Evolutionary conservation across 495 filamentous ascomycete genomes (phyloP), one percentile per base, ranked within the genome.

Genomic region (Hyaloscypha finlandica): DNA sequence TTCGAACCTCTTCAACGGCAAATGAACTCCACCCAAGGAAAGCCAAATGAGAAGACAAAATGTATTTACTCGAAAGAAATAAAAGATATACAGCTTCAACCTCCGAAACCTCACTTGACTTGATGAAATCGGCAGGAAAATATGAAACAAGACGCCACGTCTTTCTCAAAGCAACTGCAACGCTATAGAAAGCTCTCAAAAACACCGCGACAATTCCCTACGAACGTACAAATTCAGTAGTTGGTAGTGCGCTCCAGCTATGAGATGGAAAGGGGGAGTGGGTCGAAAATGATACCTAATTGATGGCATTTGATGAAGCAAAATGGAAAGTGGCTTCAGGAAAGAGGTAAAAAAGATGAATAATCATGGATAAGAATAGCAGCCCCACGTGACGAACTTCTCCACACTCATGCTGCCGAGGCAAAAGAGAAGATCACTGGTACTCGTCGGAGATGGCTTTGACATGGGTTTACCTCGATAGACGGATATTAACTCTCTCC

Each of bases 221-320:
- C 22, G 12, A 37, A 59, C 14, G 14, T 37, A 20, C 8, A 37
- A 8, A 3, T 35, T 20, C 14, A 19, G 14, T 56, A 25, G 22
- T 57, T 19, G 22, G 16, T 45, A 45, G 8, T 42, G 33, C 25
- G 51, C 14, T 30, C 12, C 30, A 30, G 0, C 4, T 22, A 12
- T 25, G 59, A 30, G 37, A 56, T 56, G 12, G 37, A 55, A 68
- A 56, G 30, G 33, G 39, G 58, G 37, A 48, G 33, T 9, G 22
- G 31, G 32, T 25, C 6, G 12, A 6, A 30, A 70, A 70, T 62
- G 56, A 48, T 51, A 52, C 63, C 68, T 70, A 70, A 70, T 70
- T 70, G 64, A 70, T 51, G 59, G 64, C 63, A 58, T 70, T 70
- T 67, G 14, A 5, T 32, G 35, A 19, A 31, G 12, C 33, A 51